phyloP scores from a whole-genome alignment of 179 eudicot species.

The Silene coronaria region DNA sequence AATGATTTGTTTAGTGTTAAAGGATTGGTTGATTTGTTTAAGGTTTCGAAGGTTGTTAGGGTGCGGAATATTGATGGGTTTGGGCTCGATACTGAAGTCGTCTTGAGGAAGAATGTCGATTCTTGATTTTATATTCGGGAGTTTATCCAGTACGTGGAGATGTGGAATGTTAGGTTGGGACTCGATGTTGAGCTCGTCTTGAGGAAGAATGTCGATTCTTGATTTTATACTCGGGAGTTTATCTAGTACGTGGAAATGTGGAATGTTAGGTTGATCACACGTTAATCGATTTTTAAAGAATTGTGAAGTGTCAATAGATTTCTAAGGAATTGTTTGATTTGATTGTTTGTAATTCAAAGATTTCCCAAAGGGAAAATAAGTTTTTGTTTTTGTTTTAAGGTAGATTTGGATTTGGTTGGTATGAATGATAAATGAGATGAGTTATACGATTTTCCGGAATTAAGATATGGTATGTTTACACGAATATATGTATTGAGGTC shows the following conservation, averaged over 20 bases:
- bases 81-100: slow-evolving; percentile 77
- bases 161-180: slow-evolving; percentile 66
- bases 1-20: slow-evolving; percentile 65
- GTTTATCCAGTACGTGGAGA: not conserved
- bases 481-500: too few species aligned
- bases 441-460: not conserved
- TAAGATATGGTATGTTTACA: too few species aligned
- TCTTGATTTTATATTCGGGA: not conserved
- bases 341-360: not conserved
- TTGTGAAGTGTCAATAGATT: not conserved
- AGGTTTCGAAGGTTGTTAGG: slow-evolving; percentile 40
- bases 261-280: too few species aligned
- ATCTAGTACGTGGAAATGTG: too few species aligned
- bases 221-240: not conserved
- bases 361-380: not conserved
- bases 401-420: not conserved
- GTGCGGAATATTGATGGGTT: slow-evolving; percentile 63
- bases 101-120: slow-evolving; percentile 34
- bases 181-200: slow-evolving; percentile 70
- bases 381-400: not conserved
- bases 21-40: slow-evolving; percentile 51
- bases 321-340: not conserved
- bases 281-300: not conserved
- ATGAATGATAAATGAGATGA: not conserved
- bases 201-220: slow-evolving; percentile 25